Evolutionary conservation across 202 grass and related monocot species (phyloP).

Genomic region (Panicum virgatum): DNA sequence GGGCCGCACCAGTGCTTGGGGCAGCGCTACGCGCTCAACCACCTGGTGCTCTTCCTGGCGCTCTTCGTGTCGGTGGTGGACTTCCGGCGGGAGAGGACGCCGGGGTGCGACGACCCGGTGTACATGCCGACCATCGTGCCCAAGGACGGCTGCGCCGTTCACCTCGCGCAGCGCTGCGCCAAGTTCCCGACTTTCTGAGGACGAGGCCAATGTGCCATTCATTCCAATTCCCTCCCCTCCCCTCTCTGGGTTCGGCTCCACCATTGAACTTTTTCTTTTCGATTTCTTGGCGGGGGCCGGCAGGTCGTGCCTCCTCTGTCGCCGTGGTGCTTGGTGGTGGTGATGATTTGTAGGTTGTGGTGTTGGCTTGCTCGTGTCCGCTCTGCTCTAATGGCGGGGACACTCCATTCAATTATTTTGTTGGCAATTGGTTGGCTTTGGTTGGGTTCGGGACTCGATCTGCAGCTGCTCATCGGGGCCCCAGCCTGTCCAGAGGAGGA

Average conservation of each 20-base stretch:
- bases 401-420: conserved; percentile 45
- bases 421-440: conserved; percentile 22
- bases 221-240: too few species aligned
- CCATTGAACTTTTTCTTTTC: too few species aligned
- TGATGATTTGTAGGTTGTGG: conserved; percentile 42
- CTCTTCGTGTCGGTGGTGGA: conserved; percentile 71
- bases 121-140: conserved; percentile 97
- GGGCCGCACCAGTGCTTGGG: conserved; percentile 94
- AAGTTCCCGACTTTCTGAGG: conserved; percentile 44
- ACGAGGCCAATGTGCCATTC: too few species aligned
- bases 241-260: too few species aligned
- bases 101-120: conserved; percentile 66
- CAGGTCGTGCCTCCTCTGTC: conserved; percentile 9
- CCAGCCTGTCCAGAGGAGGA: neutral
- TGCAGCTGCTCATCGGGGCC: neutral
- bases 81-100: conserved; percentile 62
- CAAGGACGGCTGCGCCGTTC: conserved; percentile 70
- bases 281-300: neutral
- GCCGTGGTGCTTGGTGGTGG: conserved; percentile 11
- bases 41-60: conserved; percentile 88
- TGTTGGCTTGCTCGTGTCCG: conserved; percentile 20
- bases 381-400: neutral
- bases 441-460: neutral
- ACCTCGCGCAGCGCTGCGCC: conserved; percentile 50
- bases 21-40: conserved; percentile 92